phyloP scores from a whole-genome alignment of 345 rosid genomes.

The Mangifera indica region DNA sequence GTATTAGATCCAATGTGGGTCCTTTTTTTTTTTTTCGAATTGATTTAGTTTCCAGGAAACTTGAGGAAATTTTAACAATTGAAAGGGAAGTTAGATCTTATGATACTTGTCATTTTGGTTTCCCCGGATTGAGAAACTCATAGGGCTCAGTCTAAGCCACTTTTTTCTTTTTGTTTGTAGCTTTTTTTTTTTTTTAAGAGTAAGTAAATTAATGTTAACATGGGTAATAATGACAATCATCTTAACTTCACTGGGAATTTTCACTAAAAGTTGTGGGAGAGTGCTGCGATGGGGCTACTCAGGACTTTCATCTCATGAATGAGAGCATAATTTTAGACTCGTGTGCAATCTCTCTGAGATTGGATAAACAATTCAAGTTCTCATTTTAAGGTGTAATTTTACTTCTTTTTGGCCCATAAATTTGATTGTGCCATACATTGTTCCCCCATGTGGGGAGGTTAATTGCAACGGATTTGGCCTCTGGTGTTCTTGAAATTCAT shows the following conservation, averaged over 20 bases:
- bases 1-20: constrained; percentile 17
- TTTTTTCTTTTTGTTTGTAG: no score
- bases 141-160: neutral
- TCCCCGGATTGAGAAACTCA: neutral
- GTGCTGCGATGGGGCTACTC: neutral
- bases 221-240: neutral
- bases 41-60: constrained; percentile 7
- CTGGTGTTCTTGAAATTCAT: neutral
- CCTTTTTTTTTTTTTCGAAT: neutral
- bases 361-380: neutral
- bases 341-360: neutral
- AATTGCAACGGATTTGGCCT: neutral
- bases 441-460: neutral
- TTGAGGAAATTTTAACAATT: neutral
- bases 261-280: neutral
- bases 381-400: neutral
- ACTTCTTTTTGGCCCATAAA: neutral
- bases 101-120: neutral
- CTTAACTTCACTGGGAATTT: neutral
- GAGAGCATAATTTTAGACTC: neutral
- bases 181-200: neutral
- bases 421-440: neutral
- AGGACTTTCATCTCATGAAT: neutral
- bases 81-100: neutral
- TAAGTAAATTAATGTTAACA: neutral